Evolutionary conservation across 345 rosid species (phyloP).

Genomic region (Mercurialis annua): DNA sequence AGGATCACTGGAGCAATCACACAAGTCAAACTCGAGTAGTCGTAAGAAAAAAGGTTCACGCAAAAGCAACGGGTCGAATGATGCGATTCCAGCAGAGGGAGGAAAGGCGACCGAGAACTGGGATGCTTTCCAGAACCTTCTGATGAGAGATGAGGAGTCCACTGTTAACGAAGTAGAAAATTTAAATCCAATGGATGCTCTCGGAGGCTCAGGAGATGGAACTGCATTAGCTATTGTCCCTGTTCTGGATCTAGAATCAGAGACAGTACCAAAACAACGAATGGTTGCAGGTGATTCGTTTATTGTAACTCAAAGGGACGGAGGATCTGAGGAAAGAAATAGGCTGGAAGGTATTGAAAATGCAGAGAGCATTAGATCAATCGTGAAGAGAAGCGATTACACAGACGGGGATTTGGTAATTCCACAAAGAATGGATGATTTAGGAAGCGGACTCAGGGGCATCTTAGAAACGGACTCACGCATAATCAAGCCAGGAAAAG

Average conservation of each 20-base stretch:
- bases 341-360: constrained; percentile 42
- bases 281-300: constrained; percentile 43
- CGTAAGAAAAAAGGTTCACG: constrained; percentile 32
- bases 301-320: constrained; percentile 31
- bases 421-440: constrained; percentile 42
- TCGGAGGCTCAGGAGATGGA: constrained; percentile 29
- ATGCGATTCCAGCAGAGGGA: constrained; percentile 22
- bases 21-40: constrained; percentile 27
- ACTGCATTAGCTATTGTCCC: constrained; percentile 13
- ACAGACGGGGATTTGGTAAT: constrained; percentile 47
- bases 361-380: constrained; percentile 38
- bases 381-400: constrained; percentile 46
- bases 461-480: constrained; percentile 32
- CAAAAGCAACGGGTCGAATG: constrained; percentile 24
- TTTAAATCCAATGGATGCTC: constrained; percentile 29
- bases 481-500: constrained; percentile 46
- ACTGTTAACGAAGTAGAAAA: constrained; percentile 18
- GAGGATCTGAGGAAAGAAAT: constrained; percentile 32
- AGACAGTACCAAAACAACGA: constrained; percentile 27
- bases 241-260: constrained; percentile 32
- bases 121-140: constrained; percentile 68
- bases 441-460: constrained; percentile 33
- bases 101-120: constrained; percentile 51
- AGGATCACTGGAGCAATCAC: constrained; percentile 41
- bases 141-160: constrained; percentile 50